These are phyloP conservation scores for Tricholoma furcatifolium DNA, from an alignment of 768 basidiomycete species.

Conservation along the genomic window DNA sequence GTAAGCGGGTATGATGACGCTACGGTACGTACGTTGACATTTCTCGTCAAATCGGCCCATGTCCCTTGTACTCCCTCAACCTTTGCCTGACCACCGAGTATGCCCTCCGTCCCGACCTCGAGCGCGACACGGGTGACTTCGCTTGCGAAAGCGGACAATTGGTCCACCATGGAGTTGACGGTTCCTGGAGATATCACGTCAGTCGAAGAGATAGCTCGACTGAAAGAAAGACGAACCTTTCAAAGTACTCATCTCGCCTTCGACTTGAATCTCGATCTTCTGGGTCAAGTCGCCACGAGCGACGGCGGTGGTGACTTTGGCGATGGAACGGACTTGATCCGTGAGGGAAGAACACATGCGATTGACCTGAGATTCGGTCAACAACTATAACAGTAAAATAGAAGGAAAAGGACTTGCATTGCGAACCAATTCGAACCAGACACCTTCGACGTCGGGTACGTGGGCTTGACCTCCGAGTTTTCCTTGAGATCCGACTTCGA, in stretches of 20 bases:
- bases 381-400: not conserved
- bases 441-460: constrained; percentile 89
- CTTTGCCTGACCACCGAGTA: constrained; percentile 85
- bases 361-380: constrained; percentile 49
- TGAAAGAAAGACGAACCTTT: constrained; percentile 38
- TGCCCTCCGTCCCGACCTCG: constrained; percentile 90
- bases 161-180: constrained; percentile 95
- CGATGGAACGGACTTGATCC: constrained; percentile 81
- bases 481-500: constrained; percentile 86
- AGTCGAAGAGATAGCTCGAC: not conserved
- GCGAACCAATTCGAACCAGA: constrained; percentile 81
- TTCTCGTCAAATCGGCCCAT: constrained; percentile 87
- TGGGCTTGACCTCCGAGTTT: constrained; percentile 87
- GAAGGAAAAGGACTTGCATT: constrained; percentile 48
- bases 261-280: constrained; percentile 89
- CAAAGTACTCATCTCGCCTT: constrained; percentile 82
- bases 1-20: not conserved
- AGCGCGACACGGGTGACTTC: constrained; percentile 83
- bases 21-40: constrained; percentile 66
- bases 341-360: constrained; percentile 81
- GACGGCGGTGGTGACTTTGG: constrained; percentile 84
- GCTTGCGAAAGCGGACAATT: constrained; percentile 80
- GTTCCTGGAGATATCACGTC: constrained; percentile 38
- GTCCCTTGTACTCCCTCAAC: constrained; percentile 93
- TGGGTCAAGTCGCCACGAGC: constrained; percentile 89